Evolutionary conservation across 768 basidiomycete genomes (phyloP), one percentile per base, ranked within the genome.

Genomic region (Rhodotorula taiwanensis): DNA sequence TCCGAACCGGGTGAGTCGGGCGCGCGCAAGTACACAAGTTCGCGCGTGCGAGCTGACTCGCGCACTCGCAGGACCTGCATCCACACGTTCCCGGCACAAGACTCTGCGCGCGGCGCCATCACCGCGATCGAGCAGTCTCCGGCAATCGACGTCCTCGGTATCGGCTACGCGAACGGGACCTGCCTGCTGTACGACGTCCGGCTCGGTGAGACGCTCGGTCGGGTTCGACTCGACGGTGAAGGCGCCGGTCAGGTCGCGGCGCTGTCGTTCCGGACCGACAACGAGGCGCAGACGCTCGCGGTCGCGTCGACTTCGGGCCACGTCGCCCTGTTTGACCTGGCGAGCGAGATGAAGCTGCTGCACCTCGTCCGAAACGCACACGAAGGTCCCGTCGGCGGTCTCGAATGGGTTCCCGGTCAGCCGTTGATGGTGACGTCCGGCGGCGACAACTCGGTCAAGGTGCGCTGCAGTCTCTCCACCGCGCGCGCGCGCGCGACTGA

Each of bases 381-480:
- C 72, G 90, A 95, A 63, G 85, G 87, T 23, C 81, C 85, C 3
- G 82, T 98, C 30, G 85, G 84, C 48, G 82, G 87, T 3, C 74
- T 94, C 9, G 86, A 94, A 73, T 99, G 93, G 91, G 82, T 97
- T 11, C 84, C 90, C 5, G 88, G 92, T 6, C 94, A 99, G 73
- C 89, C 92, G 13, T 77, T 99, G 18, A 78, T 99, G 51, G 81
- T 98, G 64, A 92, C 85, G 39, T 89, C 88, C 4, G 88, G 91
- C 27, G 88, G 87, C 66, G 95, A 98, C 73, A 99, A 99, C 75
- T 88, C 89, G 70, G 82, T 99, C 62, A 97, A 97, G 81, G 93
- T 92, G 61, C 57, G 75, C 73, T 47, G 43, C 44, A 20, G 18
- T 14, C 39, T 14, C 55, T 47, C 58, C 34, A 43, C 42, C 9